These are phyloP conservation scores for Thermomyces lanuginosus DNA, from an alignment of 2,329 filamentous ascomycete genomes.

Conservation along the genomic window DNA sequence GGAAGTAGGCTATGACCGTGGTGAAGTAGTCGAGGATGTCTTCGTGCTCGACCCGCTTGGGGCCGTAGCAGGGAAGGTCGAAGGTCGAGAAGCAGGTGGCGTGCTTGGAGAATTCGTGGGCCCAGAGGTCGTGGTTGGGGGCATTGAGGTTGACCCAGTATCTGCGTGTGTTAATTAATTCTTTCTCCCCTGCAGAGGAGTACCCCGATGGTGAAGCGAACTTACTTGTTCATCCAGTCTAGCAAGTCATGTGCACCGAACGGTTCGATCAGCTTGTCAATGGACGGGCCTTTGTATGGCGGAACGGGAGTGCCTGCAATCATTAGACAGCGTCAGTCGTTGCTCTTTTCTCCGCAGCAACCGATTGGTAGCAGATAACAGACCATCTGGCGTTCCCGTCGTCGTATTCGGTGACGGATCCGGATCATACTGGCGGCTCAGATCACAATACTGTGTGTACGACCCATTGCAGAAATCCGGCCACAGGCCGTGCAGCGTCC, in stretches of 20 bases:
- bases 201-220: neutral
- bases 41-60: constrained; percentile 37
- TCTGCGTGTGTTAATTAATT: constrained; percentile 6
- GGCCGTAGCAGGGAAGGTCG: constrained; percentile 48
- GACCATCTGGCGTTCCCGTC: constrained; percentile 36
- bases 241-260: constrained; percentile 46
- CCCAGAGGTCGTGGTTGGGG: constrained; percentile 46
- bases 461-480: constrained; percentile 38
- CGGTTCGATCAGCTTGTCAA: constrained; percentile 42
- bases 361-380: too few species aligned
- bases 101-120: constrained; percentile 52
- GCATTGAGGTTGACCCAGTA: constrained; percentile 45
- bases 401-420: constrained; percentile 47
- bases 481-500: constrained; percentile 47
- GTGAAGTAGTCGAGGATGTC: constrained; percentile 50
- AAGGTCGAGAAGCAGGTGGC: constrained; percentile 53
- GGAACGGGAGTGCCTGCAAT: constrained; percentile 32
- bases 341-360: too few species aligned
- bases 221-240: constrained; percentile 45
- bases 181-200: neutral
- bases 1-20: constrained; percentile 43
- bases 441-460: constrained; percentile 52
- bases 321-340: too few species aligned
- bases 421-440: constrained; percentile 49
- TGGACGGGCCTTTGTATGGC: constrained; percentile 41